Evolutionary conservation across 257 asterid genomes (phyloP).

Genomic region (Solanum pennellii): DNA sequence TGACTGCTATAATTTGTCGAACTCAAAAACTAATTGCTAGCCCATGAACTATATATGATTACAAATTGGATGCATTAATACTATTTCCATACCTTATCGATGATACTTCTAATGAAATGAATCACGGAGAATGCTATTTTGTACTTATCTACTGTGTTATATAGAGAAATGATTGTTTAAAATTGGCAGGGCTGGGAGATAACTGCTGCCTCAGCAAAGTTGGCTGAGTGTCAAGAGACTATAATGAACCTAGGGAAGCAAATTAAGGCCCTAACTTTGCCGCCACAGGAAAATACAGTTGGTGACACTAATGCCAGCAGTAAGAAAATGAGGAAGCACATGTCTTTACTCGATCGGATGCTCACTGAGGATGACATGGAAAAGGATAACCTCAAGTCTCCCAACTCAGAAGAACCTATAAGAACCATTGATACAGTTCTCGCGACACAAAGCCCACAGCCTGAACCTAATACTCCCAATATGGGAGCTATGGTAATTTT

Average conservation of each 20-base stretch:
- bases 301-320: conserved; percentile 25
- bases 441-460: neutral
- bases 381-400: conserved; percentile 12
- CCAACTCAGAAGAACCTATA: conserved; percentile 18
- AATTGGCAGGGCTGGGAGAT: conserved; percentile 71
- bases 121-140: neutral
- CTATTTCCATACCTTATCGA: neutral
- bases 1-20: neutral
- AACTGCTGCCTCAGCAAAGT: conserved; percentile 58
- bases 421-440: conserved; percentile 3
- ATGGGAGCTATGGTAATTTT: conserved; percentile 40
- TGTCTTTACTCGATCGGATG: conserved; percentile 76
- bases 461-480: conserved; percentile 7
- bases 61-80: neutral
- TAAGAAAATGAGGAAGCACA: conserved; percentile 26
- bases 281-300: conserved; percentile 25
- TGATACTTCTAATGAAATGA: neutral
- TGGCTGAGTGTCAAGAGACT: conserved; percentile 75
- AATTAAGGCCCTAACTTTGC: conserved; percentile 44
- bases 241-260: conserved; percentile 66
- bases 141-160: neutral
- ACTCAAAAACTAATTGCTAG: neutral
- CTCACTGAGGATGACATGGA: conserved; percentile 34
- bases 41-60: neutral
- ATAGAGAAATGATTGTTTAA: neutral